These are phyloP conservation scores for Pleurotus platypus DNA, from an alignment of 768 basidiomycete species.

Conservation along the genomic window DNA sequence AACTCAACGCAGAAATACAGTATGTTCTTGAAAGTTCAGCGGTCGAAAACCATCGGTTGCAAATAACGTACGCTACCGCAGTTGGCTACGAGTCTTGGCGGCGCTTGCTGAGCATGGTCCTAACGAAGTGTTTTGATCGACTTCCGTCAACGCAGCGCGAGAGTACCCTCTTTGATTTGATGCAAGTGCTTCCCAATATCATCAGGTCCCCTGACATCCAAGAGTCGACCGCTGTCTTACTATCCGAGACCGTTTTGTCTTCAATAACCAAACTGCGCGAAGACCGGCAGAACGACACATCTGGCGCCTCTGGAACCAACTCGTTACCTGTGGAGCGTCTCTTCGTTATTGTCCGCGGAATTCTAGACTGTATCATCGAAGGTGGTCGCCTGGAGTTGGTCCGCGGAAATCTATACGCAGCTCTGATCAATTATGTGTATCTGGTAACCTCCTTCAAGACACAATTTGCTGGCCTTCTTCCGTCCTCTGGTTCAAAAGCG, in stretches of 20 bases:
- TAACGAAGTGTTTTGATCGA: conserved; percentile 83
- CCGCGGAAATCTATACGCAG: conserved; percentile 92
- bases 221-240: conserved; percentile 72
- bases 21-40: conserved; percentile 84
- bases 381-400: conserved; percentile 80
- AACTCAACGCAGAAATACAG: conserved; percentile 61
- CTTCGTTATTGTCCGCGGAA: conserved; percentile 64
- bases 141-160: conserved; percentile 82
- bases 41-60: conserved; percentile 84
- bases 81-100: conserved; percentile 83
- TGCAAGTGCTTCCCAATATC: conserved; percentile 74
- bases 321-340: conserved; percentile 80
- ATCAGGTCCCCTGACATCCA: conserved; percentile 64
- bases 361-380: conserved; percentile 73
- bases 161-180: conserved; percentile 85
- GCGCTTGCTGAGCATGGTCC: conserved; percentile 75
- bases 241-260: conserved; percentile 80
- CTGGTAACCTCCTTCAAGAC: conserved; percentile 44
- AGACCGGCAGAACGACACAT: conserved; percentile 67
- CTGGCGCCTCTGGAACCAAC: conserved; percentile 64
- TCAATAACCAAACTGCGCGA: conserved; percentile 87
- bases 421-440: conserved; percentile 86
- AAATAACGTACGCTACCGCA: conserved; percentile 68
- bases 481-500: conserved; percentile 1
- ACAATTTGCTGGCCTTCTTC: neutral